phyloP scores from a whole-genome alignment of 805 yeast species.

The Pichia kluyveri region DNA sequence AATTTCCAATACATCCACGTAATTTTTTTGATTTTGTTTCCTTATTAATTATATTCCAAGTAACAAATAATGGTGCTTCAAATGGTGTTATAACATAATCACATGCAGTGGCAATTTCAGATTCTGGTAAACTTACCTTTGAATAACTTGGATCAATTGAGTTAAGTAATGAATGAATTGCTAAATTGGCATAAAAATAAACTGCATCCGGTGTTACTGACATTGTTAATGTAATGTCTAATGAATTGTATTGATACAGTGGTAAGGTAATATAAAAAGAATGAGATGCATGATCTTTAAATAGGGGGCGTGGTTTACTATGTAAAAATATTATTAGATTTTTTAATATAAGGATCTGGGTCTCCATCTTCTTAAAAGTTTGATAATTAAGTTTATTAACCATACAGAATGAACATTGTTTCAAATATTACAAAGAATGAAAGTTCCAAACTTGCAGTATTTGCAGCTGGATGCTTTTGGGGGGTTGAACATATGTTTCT shows the following conservation, averaged over 20 bases:
- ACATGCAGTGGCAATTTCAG: slow-evolving; percentile 1
- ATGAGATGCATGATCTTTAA: too few species aligned
- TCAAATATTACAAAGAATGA: slow-evolving; percentile 16
- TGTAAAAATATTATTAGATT: too few species aligned
- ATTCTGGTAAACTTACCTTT: not conserved
- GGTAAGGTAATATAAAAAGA: too few species aligned
- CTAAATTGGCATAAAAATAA: slow-evolving; percentile 1
- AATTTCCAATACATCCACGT: slow-evolving; percentile 94
- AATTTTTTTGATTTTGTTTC: slow-evolving; percentile 27
- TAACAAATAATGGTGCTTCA: slow-evolving; percentile 66
- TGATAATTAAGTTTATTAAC: not conserved
- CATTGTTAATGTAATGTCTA: not conserved
- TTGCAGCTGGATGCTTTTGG: slow-evolving; percentile 73
- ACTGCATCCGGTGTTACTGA: not conserved
- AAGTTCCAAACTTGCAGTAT: slow-evolving; percentile 44
- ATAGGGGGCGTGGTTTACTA: too few species aligned
- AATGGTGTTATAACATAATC: slow-evolving; percentile 10
- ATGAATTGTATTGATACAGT: too few species aligned
- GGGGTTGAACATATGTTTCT: slow-evolving; percentile 80
- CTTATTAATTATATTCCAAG: slow-evolving; percentile 57
- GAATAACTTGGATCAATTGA: not conserved
- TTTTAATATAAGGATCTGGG: too few species aligned
- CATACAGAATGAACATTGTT: not conserved
- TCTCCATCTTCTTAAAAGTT: too few species aligned
- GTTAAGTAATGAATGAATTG: not conserved